Evolutionary conservation across 169 alveolate species (phyloP).

Genomic region (Condylostoma magnum): DNA sequence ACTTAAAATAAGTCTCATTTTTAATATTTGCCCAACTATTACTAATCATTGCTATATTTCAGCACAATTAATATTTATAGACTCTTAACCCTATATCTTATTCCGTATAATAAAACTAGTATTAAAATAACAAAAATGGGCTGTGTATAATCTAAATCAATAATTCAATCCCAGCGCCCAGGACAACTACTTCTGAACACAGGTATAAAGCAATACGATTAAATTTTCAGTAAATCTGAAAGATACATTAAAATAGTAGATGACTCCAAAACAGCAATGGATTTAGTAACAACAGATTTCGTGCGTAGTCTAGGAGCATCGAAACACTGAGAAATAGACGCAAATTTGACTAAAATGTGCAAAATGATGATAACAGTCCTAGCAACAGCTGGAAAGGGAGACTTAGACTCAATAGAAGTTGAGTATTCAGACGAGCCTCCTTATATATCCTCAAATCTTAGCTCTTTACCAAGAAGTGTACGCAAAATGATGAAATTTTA

Average conservation of each 20-base stretch:
- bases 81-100: too few relatives aligned
- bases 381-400: conserved; percentile 23
- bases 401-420: background rate
- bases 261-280: background rate
- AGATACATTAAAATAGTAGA: background rate
- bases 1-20: too few relatives aligned
- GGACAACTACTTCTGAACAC: conserved; percentile 22
- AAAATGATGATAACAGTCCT: conserved; percentile 12
- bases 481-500: background rate
- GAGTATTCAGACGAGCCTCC: conserved; percentile 17
- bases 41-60: too few relatives aligned
- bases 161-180: background rate
- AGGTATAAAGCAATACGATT: conserved; percentile 16
- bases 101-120: too few relatives aligned
- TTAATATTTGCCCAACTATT: too few relatives aligned
- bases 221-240: background rate
- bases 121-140: too few relatives aligned
- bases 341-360: background rate
- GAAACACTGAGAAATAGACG: conserved; percentile 18
- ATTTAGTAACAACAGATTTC: conserved; percentile 20
- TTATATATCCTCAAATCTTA: background rate
- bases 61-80: too few relatives aligned
- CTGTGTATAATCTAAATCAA: too few relatives aligned
- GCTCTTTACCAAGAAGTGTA: background rate
- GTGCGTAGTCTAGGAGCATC: conserved; percentile 18